phyloP scores from a whole-genome alignment of 1,139 yeast species.

The Saccharomycopsis hybrid region DNA sequence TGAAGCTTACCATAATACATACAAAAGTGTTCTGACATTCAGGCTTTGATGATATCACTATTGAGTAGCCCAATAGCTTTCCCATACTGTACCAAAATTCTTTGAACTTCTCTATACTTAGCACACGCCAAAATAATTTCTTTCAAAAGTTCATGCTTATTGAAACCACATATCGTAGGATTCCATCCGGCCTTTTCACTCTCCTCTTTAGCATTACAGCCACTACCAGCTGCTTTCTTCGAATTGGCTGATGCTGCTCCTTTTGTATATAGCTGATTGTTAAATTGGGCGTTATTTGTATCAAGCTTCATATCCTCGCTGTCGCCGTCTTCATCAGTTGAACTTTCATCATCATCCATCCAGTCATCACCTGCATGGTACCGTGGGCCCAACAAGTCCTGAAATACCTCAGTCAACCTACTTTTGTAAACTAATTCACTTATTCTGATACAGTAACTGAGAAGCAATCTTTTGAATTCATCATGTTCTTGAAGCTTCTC shows the following conservation, averaged over 20 bases:
- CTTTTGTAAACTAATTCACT: slow-evolving; percentile 76
- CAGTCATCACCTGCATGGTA: slow-evolving; percentile 16
- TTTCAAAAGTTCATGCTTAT: slow-evolving; percentile 57
- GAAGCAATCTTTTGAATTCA: slow-evolving; percentile 59
- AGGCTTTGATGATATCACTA: too few species aligned
- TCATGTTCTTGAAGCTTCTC: slow-evolving; percentile 54
- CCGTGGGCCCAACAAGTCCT: slow-evolving; percentile 50
- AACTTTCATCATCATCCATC: slow-evolving; percentile 25
- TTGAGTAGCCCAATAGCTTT: slow-evolving; percentile 38
- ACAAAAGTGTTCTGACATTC: too few species aligned
- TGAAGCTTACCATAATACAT: too few species aligned
- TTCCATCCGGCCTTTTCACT: slow-evolving; percentile 32
- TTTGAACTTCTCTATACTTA: slow-evolving; percentile 73
- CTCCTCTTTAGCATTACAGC: too few species aligned
- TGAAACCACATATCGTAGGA: slow-evolving; percentile 39
- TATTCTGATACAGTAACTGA: slow-evolving; percentile 66
- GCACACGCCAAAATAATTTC: slow-evolving; percentile 71
- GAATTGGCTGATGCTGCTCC: not conserved
- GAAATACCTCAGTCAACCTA: slow-evolving; percentile 67
- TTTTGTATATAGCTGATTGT: not conserved
- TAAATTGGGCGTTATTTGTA: not conserved
- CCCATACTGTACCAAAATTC: slow-evolving; percentile 59
- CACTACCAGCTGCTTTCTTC: not conserved
- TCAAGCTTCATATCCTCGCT: not conserved
- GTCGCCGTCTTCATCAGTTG: slow-evolving; percentile 1